Conservation (phyloP, 257 asterid species). For the Solanum pinnatisectum region DNA sequence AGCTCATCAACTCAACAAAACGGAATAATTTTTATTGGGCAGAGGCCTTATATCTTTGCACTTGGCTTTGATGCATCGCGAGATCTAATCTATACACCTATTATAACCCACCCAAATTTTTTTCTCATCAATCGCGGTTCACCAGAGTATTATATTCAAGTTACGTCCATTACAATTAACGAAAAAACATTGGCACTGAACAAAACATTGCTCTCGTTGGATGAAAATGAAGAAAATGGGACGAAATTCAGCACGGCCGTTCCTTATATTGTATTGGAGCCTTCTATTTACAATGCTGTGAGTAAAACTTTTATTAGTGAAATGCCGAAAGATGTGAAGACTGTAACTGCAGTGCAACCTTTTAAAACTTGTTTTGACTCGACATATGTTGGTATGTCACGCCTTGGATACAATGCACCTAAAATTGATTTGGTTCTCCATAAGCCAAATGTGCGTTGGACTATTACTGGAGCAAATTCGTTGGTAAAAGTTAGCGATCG, state of each 20-base stretch:
- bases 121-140: background rate
- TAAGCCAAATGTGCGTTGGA: constrained; percentile 5
- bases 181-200: background rate
- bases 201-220: background rate
- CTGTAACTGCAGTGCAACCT: background rate
- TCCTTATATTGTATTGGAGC: background rate
- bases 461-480: constrained; percentile 22
- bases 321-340: background rate
- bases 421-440: background rate
- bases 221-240: background rate
- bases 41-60: constrained; percentile 1
- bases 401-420: background rate
- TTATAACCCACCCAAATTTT: background rate
- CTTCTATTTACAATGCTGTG: background rate
- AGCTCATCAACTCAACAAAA: background rate
- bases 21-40: constrained; percentile 1
- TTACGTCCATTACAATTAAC: background rate
- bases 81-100: background rate
- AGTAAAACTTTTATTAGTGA: background rate
- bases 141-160: background rate
- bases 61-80: background rate
- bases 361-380: background rate
- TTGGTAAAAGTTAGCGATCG: constrained; percentile 9
- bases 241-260: background rate
- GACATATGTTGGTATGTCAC: background rate